phyloP scores from a whole-genome alignment of 441 rosid genomes.

The Gossypium trilobum region DNA sequence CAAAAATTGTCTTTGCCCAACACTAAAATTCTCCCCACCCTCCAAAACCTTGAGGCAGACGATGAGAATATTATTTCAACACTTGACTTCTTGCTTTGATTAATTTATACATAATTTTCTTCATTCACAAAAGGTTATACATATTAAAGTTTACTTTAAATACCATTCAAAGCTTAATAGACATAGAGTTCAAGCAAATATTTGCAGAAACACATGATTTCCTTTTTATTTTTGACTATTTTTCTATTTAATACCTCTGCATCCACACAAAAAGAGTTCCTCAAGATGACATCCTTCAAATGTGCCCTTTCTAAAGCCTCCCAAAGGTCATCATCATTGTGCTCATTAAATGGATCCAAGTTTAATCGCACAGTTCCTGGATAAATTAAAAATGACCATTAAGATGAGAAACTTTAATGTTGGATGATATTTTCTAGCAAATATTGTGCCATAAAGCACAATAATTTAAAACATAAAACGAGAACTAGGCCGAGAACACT shows the following conservation, averaged over 20 bases:
- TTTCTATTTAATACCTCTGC: slow-evolving; percentile 46
- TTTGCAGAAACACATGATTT: neutral
- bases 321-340: slow-evolving; percentile 86
- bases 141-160: neutral
- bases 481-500: neutral
- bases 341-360: slow-evolving; percentile 87
- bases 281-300: slow-evolving; percentile 71
- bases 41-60: slow-evolving; percentile 53
- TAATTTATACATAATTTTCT: too few relatives aligned
- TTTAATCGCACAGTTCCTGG: slow-evolving; percentile 85
- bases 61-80: neutral
- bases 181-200: neutral
- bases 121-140: neutral
- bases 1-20: slow-evolving; percentile 86
- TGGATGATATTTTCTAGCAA: neutral
- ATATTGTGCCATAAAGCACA: neutral
- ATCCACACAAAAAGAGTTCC: slow-evolving; percentile 61
- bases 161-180: neutral
- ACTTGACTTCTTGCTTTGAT: neutral
- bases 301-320: slow-evolving; percentile 93
- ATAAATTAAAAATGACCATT: slow-evolving; percentile 13
- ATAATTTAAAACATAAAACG: neutral
- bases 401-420: slow-evolving; percentile 5
- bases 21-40: slow-evolving; percentile 94
- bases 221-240: neutral